Conservation (phyloP, 2,329 filamentous ascomycete genomes). For the Scytalidium sp. region DNA sequence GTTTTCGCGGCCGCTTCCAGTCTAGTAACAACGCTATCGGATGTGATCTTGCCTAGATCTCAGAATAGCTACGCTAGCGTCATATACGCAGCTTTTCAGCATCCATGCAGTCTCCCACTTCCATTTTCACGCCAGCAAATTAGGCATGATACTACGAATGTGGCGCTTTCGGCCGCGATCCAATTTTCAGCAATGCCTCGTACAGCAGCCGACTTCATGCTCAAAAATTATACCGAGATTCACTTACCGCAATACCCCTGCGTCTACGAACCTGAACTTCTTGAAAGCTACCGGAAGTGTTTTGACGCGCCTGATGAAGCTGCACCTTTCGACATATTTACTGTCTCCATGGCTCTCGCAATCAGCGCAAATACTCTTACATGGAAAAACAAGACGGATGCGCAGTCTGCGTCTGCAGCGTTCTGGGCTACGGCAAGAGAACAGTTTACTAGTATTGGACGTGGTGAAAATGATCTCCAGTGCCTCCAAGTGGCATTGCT, state of each 20-base stretch:
- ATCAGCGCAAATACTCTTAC: slow-evolving; percentile 1
- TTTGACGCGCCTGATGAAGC: not conserved
- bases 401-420: not conserved
- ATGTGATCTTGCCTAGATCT: slow-evolving; percentile 1
- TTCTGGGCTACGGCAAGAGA: slow-evolving; percentile 2
- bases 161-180: not conserved
- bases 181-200: not conserved
- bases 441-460: not conserved
- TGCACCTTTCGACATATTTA: slow-evolving; percentile 3
- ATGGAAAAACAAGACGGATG: slow-evolving; percentile 2
- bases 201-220: not conserved
- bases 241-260: slow-evolving; percentile 4
- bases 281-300: not conserved
- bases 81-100: not conserved
- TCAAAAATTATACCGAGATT: slow-evolving; percentile 3
- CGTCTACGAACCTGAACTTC: slow-evolving; percentile 2
- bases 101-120: not conserved
- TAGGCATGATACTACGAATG: not conserved
- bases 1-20: too few species aligned
- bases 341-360: slow-evolving; percentile 2
- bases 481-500: slow-evolving; percentile 2
- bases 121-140: not conserved
- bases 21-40: not conserved
- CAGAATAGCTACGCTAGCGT: not conserved
- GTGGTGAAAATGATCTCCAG: not conserved